Evolutionary conservation across 1,284 basidiomycete species (phyloP).

Genomic region (Ganoderma boninense): DNA sequence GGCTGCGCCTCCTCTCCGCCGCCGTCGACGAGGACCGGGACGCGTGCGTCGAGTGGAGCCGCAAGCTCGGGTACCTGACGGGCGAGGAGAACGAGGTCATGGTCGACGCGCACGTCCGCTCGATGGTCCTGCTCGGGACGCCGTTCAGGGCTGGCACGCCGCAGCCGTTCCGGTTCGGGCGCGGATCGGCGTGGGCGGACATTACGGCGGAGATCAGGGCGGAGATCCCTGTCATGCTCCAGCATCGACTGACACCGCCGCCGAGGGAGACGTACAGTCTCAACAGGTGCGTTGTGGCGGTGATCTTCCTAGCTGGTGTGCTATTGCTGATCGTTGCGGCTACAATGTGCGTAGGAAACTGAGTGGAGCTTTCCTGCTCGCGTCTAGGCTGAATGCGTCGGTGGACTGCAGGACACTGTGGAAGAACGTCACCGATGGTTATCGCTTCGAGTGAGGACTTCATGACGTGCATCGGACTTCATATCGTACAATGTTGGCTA

Average conservation of each 20-base stretch:
- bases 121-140: slow-evolving; percentile 84
- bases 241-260: slow-evolving; percentile 90
- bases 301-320: not conserved
- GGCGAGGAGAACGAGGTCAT: slow-evolving; percentile 92
- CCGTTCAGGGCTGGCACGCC: slow-evolving; percentile 75
- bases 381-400: slow-evolving; percentile 80
- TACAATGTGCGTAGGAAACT: slow-evolving; percentile 70
- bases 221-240: slow-evolving; percentile 92
- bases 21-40: slow-evolving; percentile 78
- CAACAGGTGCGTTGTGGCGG: slow-evolving; percentile 66
- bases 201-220: slow-evolving; percentile 81
- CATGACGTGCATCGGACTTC: not conserved
- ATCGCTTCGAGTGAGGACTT: slow-evolving; percentile 31
- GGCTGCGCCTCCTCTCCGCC: slow-evolving; percentile 83
- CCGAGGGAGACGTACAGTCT: slow-evolving; percentile 95
- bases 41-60: slow-evolving; percentile 79
- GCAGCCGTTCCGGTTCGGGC: slow-evolving; percentile 79
- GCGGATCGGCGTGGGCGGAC: slow-evolving; percentile 67
- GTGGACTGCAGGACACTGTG: slow-evolving; percentile 83
- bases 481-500: not conserved
- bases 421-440: slow-evolving; percentile 62
- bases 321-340: not conserved
- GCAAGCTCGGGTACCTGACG: slow-evolving; percentile 89
- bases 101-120: slow-evolving; percentile 88
- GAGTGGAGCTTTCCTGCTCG: slow-evolving; percentile 93